phyloP scores from a whole-genome alignment of 148 eudicot genomes.

The Camellia lanceoleosa region DNA sequence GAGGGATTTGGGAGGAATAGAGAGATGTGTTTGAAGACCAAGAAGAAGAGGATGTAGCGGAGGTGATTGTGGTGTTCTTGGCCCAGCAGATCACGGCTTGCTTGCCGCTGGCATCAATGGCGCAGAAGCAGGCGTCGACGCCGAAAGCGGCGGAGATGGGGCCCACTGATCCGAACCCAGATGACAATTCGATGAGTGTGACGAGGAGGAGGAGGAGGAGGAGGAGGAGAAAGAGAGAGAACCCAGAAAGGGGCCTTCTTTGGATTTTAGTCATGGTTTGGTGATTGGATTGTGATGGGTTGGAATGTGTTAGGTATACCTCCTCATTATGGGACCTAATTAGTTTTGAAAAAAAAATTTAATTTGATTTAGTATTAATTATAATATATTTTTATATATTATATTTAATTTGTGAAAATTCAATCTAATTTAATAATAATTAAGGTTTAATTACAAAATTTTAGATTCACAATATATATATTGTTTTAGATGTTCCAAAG shows the following conservation, averaged over 20 bases:
- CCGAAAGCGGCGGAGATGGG: slow-evolving; percentile 80
- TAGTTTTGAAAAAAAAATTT: too few relatives aligned
- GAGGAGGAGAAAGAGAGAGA: too few relatives aligned
- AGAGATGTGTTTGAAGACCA: slow-evolving; percentile 16
- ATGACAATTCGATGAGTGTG: slow-evolving; percentile 21
- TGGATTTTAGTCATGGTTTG: slow-evolving; percentile 15
- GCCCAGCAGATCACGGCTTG: slow-evolving; percentile 84
- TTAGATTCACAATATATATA: too few relatives aligned
- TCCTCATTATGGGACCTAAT: too few relatives aligned
- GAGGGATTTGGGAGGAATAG: slow-evolving; percentile 42
- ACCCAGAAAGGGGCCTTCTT: too few relatives aligned
- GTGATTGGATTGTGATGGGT: slow-evolving; percentile 16
- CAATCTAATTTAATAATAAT: too few relatives aligned
- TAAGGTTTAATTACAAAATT: too few relatives aligned
- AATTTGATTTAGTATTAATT: too few relatives aligned
- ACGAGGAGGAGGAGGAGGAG: slow-evolving; percentile 15
- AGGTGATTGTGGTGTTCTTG: slow-evolving; percentile 24
- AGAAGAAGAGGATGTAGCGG: slow-evolving; percentile 12
- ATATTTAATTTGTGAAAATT: too few relatives aligned
- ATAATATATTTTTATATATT: too few relatives aligned
- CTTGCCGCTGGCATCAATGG: slow-evolving; percentile 91
- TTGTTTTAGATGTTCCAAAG: too few relatives aligned
- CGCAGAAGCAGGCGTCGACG: slow-evolving; percentile 62
- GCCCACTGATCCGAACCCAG: slow-evolving; percentile 83
- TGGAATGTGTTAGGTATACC: too few relatives aligned